A percentile compares a stretch with the other conserved stretches of the same genome.
Evolutionary conservation across 1,139 yeast species (phyloP).

Genomic region (Nakaseomyces bracarensis): DNA sequence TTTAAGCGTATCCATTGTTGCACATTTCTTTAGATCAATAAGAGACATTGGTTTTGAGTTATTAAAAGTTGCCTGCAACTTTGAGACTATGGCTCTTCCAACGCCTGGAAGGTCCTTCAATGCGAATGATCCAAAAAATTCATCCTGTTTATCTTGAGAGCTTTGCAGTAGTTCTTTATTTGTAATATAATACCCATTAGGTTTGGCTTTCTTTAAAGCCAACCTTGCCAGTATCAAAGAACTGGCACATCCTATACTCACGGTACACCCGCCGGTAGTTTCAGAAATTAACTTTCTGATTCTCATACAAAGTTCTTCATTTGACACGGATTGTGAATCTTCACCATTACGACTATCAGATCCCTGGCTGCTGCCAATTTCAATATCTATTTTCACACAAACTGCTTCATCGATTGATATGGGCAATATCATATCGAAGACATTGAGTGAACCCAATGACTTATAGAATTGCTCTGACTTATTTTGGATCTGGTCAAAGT

Average conservation of each 20-base stretch:
- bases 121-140: constrained; percentile 39
- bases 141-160: constrained; percentile 25
- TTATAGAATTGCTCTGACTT: constrained; percentile 50
- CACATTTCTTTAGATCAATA: constrained; percentile 8
- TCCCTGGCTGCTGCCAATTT: not conserved
- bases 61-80: constrained; percentile 28
- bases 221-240: constrained; percentile 74
- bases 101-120: constrained; percentile 74
- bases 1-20: constrained; percentile 31
- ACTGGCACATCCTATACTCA: constrained; percentile 68
- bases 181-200: constrained; percentile 48
- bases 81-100: constrained; percentile 49
- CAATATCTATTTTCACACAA: constrained; percentile 46
- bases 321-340: constrained; percentile 5
- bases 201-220: constrained; percentile 72
- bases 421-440: constrained; percentile 56
- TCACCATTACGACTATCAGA: constrained; percentile 16
- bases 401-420: constrained; percentile 89
- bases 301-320: constrained; percentile 18
- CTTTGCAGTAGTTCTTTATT: constrained; percentile 22
- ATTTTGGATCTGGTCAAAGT: constrained; percentile 63
- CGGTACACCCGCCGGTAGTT: constrained; percentile 50
- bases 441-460: constrained; percentile 27
- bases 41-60: constrained; percentile 8
- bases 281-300: constrained; percentile 41